These are phyloP conservation scores for Phytophthora sojae DNA, from an alignment of 352 stramenopile species.

Conservation along the genomic window DNA sequence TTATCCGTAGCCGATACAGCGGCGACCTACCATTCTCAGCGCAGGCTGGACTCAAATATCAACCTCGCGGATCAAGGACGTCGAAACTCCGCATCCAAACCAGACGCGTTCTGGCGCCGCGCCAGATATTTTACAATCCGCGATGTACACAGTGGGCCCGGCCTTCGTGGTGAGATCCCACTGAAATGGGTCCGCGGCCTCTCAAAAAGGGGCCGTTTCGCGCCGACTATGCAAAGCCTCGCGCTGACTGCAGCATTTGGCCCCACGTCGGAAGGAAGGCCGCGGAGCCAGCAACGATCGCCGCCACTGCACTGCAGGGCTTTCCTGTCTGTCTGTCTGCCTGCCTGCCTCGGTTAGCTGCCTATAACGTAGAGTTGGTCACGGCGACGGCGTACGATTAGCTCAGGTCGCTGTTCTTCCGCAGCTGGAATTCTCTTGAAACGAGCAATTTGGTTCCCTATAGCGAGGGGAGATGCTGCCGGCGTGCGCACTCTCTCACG, in stretches of 20 bases:
- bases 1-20: background rate
- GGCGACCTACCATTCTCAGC: background rate
- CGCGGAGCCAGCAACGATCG: slow-evolving; percentile 3
- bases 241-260: background rate
- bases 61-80: background rate
- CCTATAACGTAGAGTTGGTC: background rate
- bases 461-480: slow-evolving; percentile 13
- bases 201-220: background rate
- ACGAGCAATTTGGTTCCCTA: slow-evolving; percentile 1
- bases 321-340: background rate
- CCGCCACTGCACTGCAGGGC: background rate
- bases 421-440: background rate
- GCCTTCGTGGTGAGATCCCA: slow-evolving; percentile 3
- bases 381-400: background rate
- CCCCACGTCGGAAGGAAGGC: background rate
- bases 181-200: background rate
- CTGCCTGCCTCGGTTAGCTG: background rate
- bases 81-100: slow-evolving; percentile 4
- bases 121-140: background rate
- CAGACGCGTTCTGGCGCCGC: slow-evolving; percentile 5
- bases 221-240: background rate
- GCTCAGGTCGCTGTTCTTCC: background rate
- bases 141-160: background rate
- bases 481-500: background rate
- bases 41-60: background rate